Evolutionary conservation across 768 basidiomycete genomes (phyloP), one percentile per base, ranked within the genome.

Genomic region (Clavaria fumosa): DNA sequence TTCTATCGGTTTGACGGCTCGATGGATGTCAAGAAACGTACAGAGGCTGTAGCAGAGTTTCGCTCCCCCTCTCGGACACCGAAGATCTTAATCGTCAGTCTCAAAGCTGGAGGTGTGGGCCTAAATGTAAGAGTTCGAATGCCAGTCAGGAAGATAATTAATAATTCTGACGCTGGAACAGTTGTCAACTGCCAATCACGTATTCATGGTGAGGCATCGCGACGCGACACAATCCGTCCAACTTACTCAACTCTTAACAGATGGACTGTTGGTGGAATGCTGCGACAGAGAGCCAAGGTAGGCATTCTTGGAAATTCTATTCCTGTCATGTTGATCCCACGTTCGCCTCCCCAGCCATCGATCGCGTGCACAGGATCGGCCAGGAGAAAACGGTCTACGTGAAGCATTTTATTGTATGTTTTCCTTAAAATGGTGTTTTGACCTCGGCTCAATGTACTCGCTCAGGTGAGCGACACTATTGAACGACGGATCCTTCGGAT

Each of bases 181-280:
- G 78, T 56, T 86, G 38, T 85, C 85, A 18, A 69, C 64, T 9
- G 85, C 85, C 5, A 84, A 88, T 49, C 66, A 86, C 55, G 85
- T 88, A 7, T 88, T 81, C 52, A 82, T 89, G 82, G 83, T 79
- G 45, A 42, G 62, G 49, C 3, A 9, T n/a, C 12, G 3, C n/a
- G 14, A 32, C 7, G 18, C 17, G 32, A n/a, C 24, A 17, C 28
- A 39, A 23, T 28, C 2, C 15, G 19, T 23, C 23, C 12, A 4
- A 20, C 7, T 23, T n/a, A 23, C 11, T 19, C 4, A 6, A 41
- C 39, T 39, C 23, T 27, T 32, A 30, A 7, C 40, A 86, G 83
- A 88, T 88, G 83, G 84, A 86, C 49, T 88, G 82, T 46, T 86
- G 84, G 84, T 88, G 84, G 84, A 88, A 86, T 52, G 71, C 79